These are phyloP conservation scores for Abrus precatorius DNA, from an alignment of 306 rosid species.

Conservation along the genomic window DNA sequence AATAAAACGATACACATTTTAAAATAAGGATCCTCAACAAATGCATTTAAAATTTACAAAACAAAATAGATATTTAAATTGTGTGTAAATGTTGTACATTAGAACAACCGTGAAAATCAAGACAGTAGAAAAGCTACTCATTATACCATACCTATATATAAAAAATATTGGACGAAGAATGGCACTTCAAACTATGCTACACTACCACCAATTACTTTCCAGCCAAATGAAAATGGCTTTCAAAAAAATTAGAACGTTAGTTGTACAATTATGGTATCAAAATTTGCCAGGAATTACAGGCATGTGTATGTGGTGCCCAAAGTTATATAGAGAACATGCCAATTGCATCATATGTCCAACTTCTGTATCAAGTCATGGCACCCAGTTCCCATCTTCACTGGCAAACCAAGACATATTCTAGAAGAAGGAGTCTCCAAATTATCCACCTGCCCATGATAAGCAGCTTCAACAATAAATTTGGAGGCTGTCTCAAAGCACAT, in stretches of 20 bases:
- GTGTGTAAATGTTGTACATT: background rate
- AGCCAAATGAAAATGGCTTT: background rate
- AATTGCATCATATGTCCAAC: slow-evolving; percentile 53
- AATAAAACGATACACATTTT: background rate
- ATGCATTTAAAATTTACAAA: background rate
- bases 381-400: slow-evolving; percentile 87
- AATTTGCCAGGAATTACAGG: slow-evolving; percentile 36
- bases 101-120: background rate
- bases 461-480: slow-evolving; percentile 87
- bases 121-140: background rate
- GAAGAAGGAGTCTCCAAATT: slow-evolving; percentile 89
- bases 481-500: slow-evolving; percentile 89
- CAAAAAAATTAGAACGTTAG: background rate
- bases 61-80: background rate
- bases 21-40: background rate
- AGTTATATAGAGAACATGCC: background rate
- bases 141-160: background rate
- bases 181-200: slow-evolving; percentile 16
- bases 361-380: slow-evolving; percentile 81
- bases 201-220: slow-evolving; percentile 14
- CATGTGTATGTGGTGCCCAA: background rate
- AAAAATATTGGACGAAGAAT: background rate
- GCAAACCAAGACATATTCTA: slow-evolving; percentile 91
- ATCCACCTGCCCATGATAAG: slow-evolving; percentile 76
- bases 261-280: slow-evolving; percentile 48